Evolutionary conservation across 2,329 filamentous ascomycete genomes (phyloP), one percentile per base, ranked within the genome.

Genomic region (Sarocladium oryzae): DNA sequence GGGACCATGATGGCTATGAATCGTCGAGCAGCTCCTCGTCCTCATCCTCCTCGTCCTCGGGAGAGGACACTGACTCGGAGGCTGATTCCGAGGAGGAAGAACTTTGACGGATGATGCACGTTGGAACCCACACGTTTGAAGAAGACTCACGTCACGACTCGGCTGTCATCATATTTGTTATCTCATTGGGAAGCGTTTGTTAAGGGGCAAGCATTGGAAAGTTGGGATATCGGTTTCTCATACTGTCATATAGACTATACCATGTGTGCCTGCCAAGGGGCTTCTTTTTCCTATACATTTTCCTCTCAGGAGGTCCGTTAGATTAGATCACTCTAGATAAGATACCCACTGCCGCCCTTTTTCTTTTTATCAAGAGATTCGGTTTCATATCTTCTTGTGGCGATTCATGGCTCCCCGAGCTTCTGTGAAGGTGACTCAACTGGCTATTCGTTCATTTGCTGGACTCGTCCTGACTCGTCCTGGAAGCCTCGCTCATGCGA

Each of bases 21-120:
- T 65, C 69, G 21, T 71, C 69, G 3, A 72, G 69, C 56, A 71
- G 67, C 60, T 70, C 67, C 5, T 74, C 70, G 0, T 72, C 71
- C 1, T 67, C 69, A 0, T 73, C 67, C 0, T 69, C 65, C 16
- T 67, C 69, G 0, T 73, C 67, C 0, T 69, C 65, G 16, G 63
- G 66, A 0, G 69, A 66, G 30, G 46, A 49, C n/a, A 49, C 32
- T 37, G 46, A 64, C 46, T 65, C 65, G n/a, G 64, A 68, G 28
- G 63, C 64, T 26, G 56, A 58, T 41, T 46, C 50, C 15, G 49
- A 50, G 13, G 43, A 48, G 28, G 43, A 48, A 33, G 43, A 48
- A 16, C 26, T 48, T 2, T 48, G 43, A 40, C 13, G 4, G 20
- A 46, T n/a, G 28, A 4, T 45, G 30, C 26, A 7, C 16, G 13